phyloP scores from a whole-genome alignment of 169 alveolate species.

The Eimeria acervulina region DNA sequence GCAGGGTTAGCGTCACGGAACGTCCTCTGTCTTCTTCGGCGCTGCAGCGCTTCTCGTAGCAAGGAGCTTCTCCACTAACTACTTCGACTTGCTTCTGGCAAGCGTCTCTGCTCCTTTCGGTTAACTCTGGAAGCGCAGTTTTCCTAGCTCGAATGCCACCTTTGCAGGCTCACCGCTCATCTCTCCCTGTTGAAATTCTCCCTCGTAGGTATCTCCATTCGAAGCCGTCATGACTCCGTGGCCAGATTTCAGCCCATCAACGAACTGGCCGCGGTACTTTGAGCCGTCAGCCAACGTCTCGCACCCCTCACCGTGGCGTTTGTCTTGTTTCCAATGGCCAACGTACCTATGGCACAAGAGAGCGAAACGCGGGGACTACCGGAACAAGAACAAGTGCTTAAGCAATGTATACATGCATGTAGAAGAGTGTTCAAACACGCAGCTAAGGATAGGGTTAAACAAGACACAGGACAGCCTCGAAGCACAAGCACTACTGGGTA shows the following conservation, averaged over 20 bases:
- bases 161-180: conserved; percentile 89
- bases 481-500: background rate
- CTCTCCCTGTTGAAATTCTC: conserved; percentile 86
- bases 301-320: conserved; percentile 89
- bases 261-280: conserved; percentile 89
- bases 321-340: conserved; percentile 89
- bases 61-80: background rate
- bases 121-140: background rate
- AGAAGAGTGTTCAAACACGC: background rate
- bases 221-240: conserved; percentile 90
- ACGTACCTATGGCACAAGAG: conserved; percentile 72
- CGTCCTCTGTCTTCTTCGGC: background rate
- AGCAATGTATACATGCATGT: background rate
- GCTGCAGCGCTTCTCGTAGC: background rate
- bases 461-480: background rate
- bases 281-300: conserved; percentile 87
- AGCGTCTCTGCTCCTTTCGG: no score
- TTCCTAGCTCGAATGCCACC: background rate
- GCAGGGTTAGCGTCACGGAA: background rate
- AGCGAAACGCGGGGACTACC: background rate
- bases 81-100: background rate
- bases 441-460: background rate
- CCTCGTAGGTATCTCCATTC: conserved; percentile 89
- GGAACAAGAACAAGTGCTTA: background rate
- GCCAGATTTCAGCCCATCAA: conserved; percentile 89